Base-by-base conservation (phyloP, 2,329 filamentous ascomycete species). In the Calonectria pseudoturangicola region DNA sequence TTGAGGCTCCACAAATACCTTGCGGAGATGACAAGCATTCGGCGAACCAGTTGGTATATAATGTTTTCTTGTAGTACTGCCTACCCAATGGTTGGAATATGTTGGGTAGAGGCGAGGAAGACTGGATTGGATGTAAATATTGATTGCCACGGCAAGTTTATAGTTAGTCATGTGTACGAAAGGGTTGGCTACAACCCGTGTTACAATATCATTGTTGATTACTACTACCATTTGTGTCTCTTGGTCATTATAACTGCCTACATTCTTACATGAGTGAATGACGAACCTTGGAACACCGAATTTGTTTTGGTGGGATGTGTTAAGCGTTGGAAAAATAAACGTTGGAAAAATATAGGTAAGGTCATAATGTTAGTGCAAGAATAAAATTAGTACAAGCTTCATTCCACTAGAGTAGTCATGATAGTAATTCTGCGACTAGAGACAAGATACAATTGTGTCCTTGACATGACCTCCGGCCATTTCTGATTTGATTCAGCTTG, bases 1-100 rank as follows among this genome's bases (percentile, higher is more conserved):
- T 64, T 28, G 48, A 18, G 43, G 25, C 18, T 27, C 48, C 63
- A 43, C 56, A 60, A 69, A 54, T 71, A 69, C 58, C 43, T 73
- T 68, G 75, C 70, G 68, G 64, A 41, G 58, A 67, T 63, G 58
- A 69, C 71, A 72, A 45, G 71, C 68, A 50, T 58, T 45, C 65
- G 66, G 66, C 62, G 65, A 33, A 67, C 68, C 70, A 71, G 70
- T 73, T 73, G 72, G 76, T 80, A 76, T 72, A 79, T 80, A 81
- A 81, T 82, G 77, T 79, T 60, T 60, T 60, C 73, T 81, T 75
- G 72, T 79, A 75, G 68, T 74, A 76, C 68, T 73, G 73, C 67
- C 72, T 73, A 21, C 72, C 36, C 36, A 5, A 58, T 58, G 72
- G 71, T 71, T 76, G 64, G 56, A 47, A 69, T 63, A 62, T 41